Evolutionary conservation across 148 eudicot species (phyloP).

Genomic region (Nyssa sinensis): DNA sequence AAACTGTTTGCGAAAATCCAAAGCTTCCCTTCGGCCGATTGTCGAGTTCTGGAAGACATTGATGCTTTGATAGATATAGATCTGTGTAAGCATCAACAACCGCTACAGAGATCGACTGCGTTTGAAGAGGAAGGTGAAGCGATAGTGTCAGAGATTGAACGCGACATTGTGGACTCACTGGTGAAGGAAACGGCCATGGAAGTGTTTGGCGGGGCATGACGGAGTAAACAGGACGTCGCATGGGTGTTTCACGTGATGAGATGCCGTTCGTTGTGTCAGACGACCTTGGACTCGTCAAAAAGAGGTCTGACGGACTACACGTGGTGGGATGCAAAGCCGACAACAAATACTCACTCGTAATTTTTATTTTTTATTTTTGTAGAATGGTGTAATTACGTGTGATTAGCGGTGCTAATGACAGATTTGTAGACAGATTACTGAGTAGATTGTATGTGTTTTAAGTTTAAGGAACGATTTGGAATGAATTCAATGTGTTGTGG

Average conservation of each 20-base stretch:
- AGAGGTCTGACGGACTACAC: not conserved
- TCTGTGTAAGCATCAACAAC: constrained; percentile 22
- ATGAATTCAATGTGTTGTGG: too few relatives aligned
- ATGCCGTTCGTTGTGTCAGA: constrained; percentile 14
- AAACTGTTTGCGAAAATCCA: constrained; percentile 41
- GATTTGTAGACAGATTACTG: too few relatives aligned
- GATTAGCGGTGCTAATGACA: too few relatives aligned
- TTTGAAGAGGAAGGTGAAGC: constrained; percentile 55
- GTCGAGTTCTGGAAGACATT: constrained; percentile 72
- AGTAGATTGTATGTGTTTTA: too few relatives aligned
- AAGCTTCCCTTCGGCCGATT: constrained; percentile 47
- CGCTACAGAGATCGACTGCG: constrained; percentile 12
- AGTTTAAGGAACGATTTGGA: too few relatives aligned
- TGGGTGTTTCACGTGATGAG: constrained; percentile 43
- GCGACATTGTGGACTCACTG: constrained; percentile 47
- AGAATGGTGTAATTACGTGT: too few relatives aligned
- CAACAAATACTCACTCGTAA: too few relatives aligned
- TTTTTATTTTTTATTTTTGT: too few relatives aligned
- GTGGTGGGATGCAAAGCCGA: not conserved
- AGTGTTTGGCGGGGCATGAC: not conserved
- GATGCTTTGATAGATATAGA: constrained; percentile 63
- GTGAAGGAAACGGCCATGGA: constrained; percentile 43
- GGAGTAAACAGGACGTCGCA: constrained; percentile 20
- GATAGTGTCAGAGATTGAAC: constrained; percentile 54
- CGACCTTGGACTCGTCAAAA: not conserved